phyloP scores from a whole-genome alignment of 805 yeast species.

The Saccharomycopsis javanensis region DNA sequence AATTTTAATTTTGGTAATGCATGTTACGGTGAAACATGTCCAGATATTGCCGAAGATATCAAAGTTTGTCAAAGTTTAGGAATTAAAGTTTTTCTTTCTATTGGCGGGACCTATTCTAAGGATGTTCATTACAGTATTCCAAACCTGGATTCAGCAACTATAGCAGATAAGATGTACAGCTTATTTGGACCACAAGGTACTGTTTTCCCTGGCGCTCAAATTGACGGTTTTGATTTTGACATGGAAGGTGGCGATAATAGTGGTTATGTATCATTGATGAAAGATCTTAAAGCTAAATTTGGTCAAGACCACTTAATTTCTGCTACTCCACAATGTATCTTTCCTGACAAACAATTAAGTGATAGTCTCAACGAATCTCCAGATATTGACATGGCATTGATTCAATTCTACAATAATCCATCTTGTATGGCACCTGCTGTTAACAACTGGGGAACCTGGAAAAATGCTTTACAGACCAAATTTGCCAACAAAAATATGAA shows the following conservation, averaged over 20 bases:
- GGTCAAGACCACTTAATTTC: constrained; percentile 56
- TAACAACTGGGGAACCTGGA: constrained; percentile 73
- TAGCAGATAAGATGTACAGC: constrained; percentile 8
- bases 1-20: constrained; percentile 36
- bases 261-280: constrained; percentile 61
- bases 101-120: constrained; percentile 37
- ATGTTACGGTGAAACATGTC: constrained; percentile 5
- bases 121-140: constrained; percentile 3
- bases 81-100: constrained; percentile 64
- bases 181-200: constrained; percentile 14
- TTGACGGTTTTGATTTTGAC: constrained; percentile 93
- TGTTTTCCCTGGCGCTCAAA: constrained; percentile 46
- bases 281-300: constrained; percentile 23
- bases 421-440: constrained; percentile 48
- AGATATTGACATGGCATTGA: constrained; percentile 67
- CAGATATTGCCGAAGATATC: constrained; percentile 47
- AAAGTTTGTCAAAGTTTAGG: constrained; percentile 66
- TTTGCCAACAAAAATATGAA: constrained; percentile 64
- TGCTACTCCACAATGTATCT: constrained; percentile 90
- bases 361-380: constrained; percentile 42
- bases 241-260: constrained; percentile 46
- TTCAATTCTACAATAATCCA: constrained; percentile 85
- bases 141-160: constrained; percentile 4
- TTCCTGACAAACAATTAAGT: constrained; percentile 68
- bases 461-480: constrained; percentile 42